phyloP scores from a whole-genome alignment of 345 rosid genomes.

The Kandelia obovata region DNA sequence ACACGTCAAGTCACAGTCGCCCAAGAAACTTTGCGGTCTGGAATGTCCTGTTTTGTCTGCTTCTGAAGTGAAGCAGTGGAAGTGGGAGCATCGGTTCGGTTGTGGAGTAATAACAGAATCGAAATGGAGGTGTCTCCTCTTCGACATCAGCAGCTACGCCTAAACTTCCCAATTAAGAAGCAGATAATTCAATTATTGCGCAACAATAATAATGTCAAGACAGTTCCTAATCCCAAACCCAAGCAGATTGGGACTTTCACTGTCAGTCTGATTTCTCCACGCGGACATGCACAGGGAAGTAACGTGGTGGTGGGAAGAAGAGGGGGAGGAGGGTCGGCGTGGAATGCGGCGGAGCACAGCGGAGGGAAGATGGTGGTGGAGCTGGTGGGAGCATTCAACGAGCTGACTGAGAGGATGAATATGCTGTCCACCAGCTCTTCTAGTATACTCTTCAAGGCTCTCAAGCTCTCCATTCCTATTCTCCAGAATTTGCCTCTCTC shows the following conservation, averaged over 20 bases:
- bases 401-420: constrained; percentile 80
- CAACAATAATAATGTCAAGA: neutral
- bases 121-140: constrained; percentile 7
- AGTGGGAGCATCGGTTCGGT: no score
- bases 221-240: neutral
- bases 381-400: constrained; percentile 91
- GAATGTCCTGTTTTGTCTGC: no score
- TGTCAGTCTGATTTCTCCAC: no score
- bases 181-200: neutral
- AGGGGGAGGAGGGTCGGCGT: no score
- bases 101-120: neutral
- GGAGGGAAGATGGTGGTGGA: constrained; percentile 97
- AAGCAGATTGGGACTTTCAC: no score
- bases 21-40: neutral
- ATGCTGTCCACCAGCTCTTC: constrained; percentile 77
- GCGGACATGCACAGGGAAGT: no score
- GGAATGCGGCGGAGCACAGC: constrained; percentile 36
- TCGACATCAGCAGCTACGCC: neutral
- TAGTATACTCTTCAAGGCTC: constrained; percentile 64
- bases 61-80: no score
- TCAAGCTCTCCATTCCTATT: constrained; percentile 83
- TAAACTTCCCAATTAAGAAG: neutral
- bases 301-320: no score
- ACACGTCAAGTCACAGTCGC: neutral
- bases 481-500: constrained; percentile 59